A percentile compares a stretch with the other conserved stretches of the same genome.
Conservation (phyloP, 2,329 filamentous ascomycete genomes). For the Tolypocladium sp. region DNA sequence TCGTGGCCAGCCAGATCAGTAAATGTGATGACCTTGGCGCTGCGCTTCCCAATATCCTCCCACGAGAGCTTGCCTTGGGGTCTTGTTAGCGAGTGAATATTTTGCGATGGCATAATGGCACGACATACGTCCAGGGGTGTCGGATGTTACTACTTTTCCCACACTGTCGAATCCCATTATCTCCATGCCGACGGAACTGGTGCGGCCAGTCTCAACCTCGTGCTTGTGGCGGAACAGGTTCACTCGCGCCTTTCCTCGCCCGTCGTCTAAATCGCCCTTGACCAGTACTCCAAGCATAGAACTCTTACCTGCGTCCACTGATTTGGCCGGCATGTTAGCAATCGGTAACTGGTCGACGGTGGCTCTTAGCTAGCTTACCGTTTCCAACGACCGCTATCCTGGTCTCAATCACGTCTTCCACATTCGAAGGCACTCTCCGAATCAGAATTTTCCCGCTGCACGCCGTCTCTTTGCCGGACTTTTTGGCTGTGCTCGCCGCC, state of each 20-base stretch:
- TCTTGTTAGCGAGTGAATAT: neutral
- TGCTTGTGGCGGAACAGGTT: slow-evolving; percentile 98
- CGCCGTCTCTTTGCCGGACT: slow-evolving; percentile 58
- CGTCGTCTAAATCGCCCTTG: slow-evolving; percentile 91
- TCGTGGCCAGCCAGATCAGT: slow-evolving; percentile 94
- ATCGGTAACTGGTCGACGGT: neutral
- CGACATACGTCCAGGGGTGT: slow-evolving; percentile 67
- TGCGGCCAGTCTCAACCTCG: slow-evolving; percentile 90
- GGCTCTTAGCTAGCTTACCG: slow-evolving; percentile 34
- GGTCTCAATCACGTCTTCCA: slow-evolving; percentile 90
- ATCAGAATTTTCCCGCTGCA: slow-evolving; percentile 83
- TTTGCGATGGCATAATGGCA: neutral
- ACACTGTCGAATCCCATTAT: slow-evolving; percentile 94
- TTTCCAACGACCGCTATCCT: slow-evolving; percentile 96
- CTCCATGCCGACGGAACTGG: slow-evolving; percentile 96
- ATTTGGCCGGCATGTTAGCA: slow-evolving; percentile 4
- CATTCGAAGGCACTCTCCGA: slow-evolving; percentile 59
- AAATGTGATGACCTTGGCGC: slow-evolving; percentile 94
- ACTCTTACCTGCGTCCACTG: slow-evolving; percentile 91
- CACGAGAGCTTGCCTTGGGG: slow-evolving; percentile 61
- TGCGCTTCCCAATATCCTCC: slow-evolving; percentile 94
- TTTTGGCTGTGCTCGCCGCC: slow-evolving; percentile 44
- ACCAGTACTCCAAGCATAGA: slow-evolving; percentile 93
- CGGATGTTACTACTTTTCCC: slow-evolving; percentile 74
- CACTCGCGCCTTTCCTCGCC: slow-evolving; percentile 83